Base-by-base conservation (phyloP, 75 land plant genomes). In the Gnetum montanum region DNA sequence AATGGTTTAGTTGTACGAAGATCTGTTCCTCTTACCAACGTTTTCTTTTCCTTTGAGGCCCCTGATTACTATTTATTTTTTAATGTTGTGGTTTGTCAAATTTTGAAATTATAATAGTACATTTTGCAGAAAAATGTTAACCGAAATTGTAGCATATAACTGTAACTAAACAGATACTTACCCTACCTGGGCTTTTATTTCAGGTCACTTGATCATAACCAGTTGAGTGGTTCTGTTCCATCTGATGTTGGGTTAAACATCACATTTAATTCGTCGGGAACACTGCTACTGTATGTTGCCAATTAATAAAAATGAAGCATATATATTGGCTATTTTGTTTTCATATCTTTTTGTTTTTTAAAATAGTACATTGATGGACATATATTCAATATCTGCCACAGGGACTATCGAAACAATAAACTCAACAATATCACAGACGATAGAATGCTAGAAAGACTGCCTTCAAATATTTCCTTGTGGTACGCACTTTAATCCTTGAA, bases 151-250 rank as follows among this genome's bases (percentile, higher is more conserved):
- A n/a, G n/a, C n/a, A n/a, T n/a, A n/a, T n/a, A n/a, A n/a, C n/a
- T n/a, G n/a, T n/a, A n/a, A n/a, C n/a, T n/a, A n/a, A n/a, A n/a
- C n/a, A n/a, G n/a, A n/a, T n/a, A n/a, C n/a, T n/a, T n/a, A n/a
- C n/a, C n/a, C n/a, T n/a, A n/a, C n/a, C n/a, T 84, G 43, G 80
- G 88, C 0, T 28, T 19, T 16, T 26, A 4, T 46, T 60, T 45
- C 76, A 83, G 87, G 62, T 62, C 51, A 35, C 68, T 83, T 28
- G 62, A 55, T 8, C 66, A 72, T 31, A 83, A 83, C 67, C 51
- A 53, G 33, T 54, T 83, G 51, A 70, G 24, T 64, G 87, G 87
- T 43, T 51, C 73, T 27, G 49, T 75, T 30, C 62, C 76, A 56
- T 60, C 70, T 7, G 48, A 26, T 18, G 47, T 79, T 54, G 70